Percentiles rank a stretch among this genome's conserved stretches.
phyloP scores from a whole-genome alignment of 2,329 filamentous ascomycete genomes.

The Fonsecaea multimorphosa region DNA sequence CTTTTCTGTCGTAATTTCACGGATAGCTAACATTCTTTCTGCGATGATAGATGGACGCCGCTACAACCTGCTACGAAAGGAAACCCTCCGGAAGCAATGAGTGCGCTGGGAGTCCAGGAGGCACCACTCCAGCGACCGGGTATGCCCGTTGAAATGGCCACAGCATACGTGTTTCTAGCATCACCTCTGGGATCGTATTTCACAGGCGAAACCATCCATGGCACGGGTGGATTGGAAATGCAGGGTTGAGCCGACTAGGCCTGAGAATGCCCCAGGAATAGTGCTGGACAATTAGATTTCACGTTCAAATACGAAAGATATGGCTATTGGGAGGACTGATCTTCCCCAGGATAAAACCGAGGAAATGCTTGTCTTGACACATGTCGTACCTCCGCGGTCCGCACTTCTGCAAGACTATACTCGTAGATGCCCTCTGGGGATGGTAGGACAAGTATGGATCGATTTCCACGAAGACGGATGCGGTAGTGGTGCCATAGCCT shows the following conservation, averaged over 20 bases:
- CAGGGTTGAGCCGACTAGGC: slow-evolving; percentile 23
- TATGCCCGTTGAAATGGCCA: slow-evolving; percentile 49
- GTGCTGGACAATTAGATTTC: neutral
- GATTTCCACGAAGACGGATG: neutral
- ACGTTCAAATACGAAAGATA: slow-evolving; percentile 1
- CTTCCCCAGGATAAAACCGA: neutral
- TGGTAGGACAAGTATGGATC: neutral
- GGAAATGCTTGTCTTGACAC: neutral
- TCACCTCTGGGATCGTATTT: slow-evolving; percentile 39
- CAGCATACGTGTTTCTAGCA: slow-evolving; percentile 50
- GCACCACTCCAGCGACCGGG: slow-evolving; percentile 45
- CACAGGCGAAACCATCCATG: slow-evolving; percentile 36
- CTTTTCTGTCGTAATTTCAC: neutral
- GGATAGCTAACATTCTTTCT: slow-evolving; percentile 29
- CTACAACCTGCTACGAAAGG: slow-evolving; percentile 40
- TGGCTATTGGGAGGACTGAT: neutral
- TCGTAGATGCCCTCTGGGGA: neutral
- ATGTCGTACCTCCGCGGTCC: no score
- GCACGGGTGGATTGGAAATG: slow-evolving; percentile 34
- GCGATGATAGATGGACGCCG: slow-evolving; percentile 42
- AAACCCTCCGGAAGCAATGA: slow-evolving; percentile 44
- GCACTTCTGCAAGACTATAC: no score
- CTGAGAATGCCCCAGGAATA: neutral
- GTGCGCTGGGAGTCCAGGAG: slow-evolving; percentile 41
- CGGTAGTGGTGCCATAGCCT: neutral